phyloP scores from a whole-genome alignment of 202 grass and related monocot species.

The Panicum virgatum region DNA sequence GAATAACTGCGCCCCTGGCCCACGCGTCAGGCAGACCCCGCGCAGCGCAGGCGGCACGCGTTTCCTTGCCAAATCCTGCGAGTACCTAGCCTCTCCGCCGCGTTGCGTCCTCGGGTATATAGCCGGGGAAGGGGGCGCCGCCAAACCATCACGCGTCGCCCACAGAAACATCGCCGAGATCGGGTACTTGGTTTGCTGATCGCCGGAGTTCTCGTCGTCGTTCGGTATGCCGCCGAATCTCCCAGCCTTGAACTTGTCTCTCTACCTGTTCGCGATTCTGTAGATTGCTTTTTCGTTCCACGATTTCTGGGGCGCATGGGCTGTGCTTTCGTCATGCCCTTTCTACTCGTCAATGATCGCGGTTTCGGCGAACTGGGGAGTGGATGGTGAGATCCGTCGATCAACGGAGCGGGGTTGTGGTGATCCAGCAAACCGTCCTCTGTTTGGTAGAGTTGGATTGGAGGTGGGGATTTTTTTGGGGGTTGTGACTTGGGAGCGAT shows the following conservation, averaged over 20 bases:
- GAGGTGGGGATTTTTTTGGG: not conserved
- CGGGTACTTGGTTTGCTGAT: not conserved
- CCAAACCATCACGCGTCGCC: not conserved
- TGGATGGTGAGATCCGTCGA: not conserved
- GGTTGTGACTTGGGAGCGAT: not conserved
- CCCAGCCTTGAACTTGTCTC: not conserved
- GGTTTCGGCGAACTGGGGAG: not conserved
- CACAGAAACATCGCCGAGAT: conserved; percentile 9
- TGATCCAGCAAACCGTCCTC: not conserved
- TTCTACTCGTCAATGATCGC: not conserved
- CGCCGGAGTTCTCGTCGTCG: not conserved
- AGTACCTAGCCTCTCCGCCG: too few relatives aligned
- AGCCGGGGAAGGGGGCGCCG: not conserved
- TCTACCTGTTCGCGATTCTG: not conserved
- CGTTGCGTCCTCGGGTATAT: conserved; percentile 5
- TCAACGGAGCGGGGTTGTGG: not conserved
- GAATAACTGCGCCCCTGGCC: not conserved
- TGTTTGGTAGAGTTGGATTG: not conserved
- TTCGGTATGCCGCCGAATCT: not conserved
- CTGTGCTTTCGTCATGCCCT: not conserved
- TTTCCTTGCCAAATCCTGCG: not conserved
- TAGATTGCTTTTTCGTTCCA: not conserved
- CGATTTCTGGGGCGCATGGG: not conserved
- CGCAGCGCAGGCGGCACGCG: not conserved
- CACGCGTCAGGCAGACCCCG: not conserved